Conservation (phyloP, 192 early-diverging fungal species). For the Umbelopsis ramanniana region DNA sequence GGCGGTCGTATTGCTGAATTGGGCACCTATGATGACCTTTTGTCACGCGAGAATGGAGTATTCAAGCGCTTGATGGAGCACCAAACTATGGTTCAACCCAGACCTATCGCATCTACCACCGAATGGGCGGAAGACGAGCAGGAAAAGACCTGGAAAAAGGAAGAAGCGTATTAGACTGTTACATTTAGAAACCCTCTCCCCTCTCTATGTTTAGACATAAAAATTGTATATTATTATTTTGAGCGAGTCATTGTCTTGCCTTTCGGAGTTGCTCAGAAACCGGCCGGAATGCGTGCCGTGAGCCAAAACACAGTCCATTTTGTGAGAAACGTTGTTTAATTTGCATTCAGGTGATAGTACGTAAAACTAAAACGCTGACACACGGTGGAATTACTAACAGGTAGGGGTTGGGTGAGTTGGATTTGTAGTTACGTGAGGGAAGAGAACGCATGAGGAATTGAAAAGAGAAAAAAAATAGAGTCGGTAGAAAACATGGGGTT, state of each 20-base stretch:
- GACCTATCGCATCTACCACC: not conserved
- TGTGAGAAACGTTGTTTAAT: not conserved
- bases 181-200: too few relatives aligned
- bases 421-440: not conserved
- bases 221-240: too few relatives aligned
- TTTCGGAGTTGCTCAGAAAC: too few relatives aligned
- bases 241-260: too few relatives aligned
- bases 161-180: not conserved
- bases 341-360: not conserved
- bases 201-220: too few relatives aligned
- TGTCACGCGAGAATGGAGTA: conserved; percentile 44
- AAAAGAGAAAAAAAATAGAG: not conserved
- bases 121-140: not conserved
- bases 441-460: not conserved
- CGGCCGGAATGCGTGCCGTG: too few relatives aligned
- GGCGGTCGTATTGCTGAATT: conserved; percentile 55
- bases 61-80: conserved; percentile 42
- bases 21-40: conserved; percentile 67
- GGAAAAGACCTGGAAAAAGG: conserved; percentile 1
- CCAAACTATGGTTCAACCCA: conserved; percentile 28
- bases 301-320: too few relatives aligned
- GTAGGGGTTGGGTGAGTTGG: not conserved
- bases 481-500: not conserved
- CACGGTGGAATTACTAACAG: not conserved
- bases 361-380: not conserved